phyloP scores from a whole-genome alignment of 129 eudicot genomes.

The Sambucus nigra region DNA sequence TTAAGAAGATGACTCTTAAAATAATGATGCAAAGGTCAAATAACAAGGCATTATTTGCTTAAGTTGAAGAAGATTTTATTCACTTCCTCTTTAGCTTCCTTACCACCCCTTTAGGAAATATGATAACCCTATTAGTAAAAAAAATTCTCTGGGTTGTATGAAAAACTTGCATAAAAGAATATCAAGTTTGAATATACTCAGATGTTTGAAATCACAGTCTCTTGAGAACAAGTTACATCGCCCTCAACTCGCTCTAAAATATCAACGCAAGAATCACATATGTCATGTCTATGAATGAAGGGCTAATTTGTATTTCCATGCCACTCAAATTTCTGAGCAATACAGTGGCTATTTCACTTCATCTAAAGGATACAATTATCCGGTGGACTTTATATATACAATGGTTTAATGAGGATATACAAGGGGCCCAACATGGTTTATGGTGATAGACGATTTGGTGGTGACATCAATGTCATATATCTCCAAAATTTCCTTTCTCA shows the following conservation, averaged over 20 bases:
- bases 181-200: neutral
- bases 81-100: conserved; percentile 28
- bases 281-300: neutral
- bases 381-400: neutral
- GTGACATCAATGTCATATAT: conserved; percentile 12
- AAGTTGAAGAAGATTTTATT: conserved; percentile 25
- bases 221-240: neutral
- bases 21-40: conserved; percentile 18
- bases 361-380: neutral
- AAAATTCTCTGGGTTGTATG: neutral
- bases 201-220: neutral
- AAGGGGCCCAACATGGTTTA: conserved; percentile 1
- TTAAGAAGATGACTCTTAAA: conserved; percentile 10
- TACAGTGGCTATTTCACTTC: neutral
- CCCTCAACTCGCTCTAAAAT: neutral
- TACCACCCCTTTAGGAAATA: conserved; percentile 15
- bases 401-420: neutral
- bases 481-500: conserved; percentile 20
- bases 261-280: conserved; percentile 4
- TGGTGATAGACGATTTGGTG: conserved; percentile 22
- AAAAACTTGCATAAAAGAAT: conserved; percentile 20
- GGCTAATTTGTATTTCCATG: neutral
- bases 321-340: neutral
- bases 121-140: neutral
- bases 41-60: conserved; percentile 18